Percentiles rank a stretch among this genome's conserved stretches.
Evolutionary conservation across 371 early-diverging fungal species (phyloP).

Genomic region (Saksenaea oblongispora): DNA sequence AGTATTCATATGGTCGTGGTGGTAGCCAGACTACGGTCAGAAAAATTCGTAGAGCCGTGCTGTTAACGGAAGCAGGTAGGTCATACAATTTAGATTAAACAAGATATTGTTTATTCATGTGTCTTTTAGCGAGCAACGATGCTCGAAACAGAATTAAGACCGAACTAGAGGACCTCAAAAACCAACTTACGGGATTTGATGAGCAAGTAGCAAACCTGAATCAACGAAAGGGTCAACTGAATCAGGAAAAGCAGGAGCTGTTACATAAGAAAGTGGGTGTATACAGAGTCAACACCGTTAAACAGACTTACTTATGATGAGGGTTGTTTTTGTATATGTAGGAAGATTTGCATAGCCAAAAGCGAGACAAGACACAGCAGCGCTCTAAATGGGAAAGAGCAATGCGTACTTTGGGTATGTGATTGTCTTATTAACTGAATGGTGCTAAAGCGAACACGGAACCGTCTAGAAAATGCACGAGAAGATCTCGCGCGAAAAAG

Average conservation of each 20-base stretch:
- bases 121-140: not conserved
- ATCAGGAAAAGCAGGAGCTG: conserved; percentile 26
- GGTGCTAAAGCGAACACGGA: conserved; percentile 13
- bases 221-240: conserved; percentile 18
- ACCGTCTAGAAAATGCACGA: conserved; percentile 8
- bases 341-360: conserved; percentile 26
- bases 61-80: conserved; percentile 54
- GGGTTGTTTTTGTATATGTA: conserved; percentile 1
- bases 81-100: not conserved
- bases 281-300: not conserved
- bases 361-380: conserved; percentile 18
- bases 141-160: not conserved
- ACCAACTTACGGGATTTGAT: not conserved
- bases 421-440: not conserved
- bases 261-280: conserved; percentile 31
- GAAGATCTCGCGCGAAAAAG: conserved; percentile 5
- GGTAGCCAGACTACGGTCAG: conserved; percentile 42
- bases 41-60: conserved; percentile 28
- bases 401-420: not conserved
- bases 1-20: conserved; percentile 50
- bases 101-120: not conserved
- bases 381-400: conserved; percentile 11
- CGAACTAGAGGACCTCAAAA: conserved; percentile 8
- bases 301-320: not conserved
- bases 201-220: conserved; percentile 15